Evolutionary conservation across 2,329 filamentous ascomycete genomes (phyloP).

Genomic region (Lecanicillium sp.): DNA sequence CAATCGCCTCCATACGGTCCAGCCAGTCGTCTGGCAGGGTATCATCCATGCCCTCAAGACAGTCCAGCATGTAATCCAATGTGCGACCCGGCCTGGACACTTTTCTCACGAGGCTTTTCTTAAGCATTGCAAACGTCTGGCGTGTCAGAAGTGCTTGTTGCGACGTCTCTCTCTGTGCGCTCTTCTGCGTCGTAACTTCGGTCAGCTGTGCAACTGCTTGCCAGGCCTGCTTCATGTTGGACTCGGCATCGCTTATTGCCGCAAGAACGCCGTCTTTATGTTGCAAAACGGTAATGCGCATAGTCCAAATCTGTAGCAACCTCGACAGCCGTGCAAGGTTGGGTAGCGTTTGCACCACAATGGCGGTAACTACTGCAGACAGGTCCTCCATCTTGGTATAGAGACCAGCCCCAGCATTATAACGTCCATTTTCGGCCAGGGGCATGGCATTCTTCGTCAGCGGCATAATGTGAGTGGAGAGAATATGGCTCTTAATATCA

Average conservation of each 20-base stretch:
- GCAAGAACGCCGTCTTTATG: constrained; percentile 62
- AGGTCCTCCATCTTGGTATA: constrained; percentile 79
- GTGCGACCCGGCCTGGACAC: constrained; percentile 62
- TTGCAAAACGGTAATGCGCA: constrained; percentile 65
- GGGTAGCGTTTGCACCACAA: constrained; percentile 81
- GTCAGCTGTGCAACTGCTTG: constrained; percentile 39
- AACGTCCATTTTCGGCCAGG: constrained; percentile 20
- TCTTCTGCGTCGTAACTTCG: constrained; percentile 12
- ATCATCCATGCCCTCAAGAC: constrained; percentile 74
- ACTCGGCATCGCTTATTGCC: constrained; percentile 57
- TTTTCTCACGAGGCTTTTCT: constrained; percentile 55
- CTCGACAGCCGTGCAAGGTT: constrained; percentile 65
- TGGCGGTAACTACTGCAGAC: constrained; percentile 82
- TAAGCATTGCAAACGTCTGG: constrained; percentile 49
- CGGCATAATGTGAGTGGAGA: constrained; percentile 69
- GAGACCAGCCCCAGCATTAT: constrained; percentile 35
- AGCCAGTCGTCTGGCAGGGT: constrained; percentile 83
- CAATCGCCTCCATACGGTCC: constrained; percentile 72
- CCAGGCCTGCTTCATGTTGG: constrained; percentile 60
- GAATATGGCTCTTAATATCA: constrained; percentile 80
- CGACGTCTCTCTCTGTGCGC: constrained; percentile 10
- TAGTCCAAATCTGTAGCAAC: constrained; percentile 69
- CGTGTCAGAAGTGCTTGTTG: constrained; percentile 21
- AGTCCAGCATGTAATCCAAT: constrained; percentile 80
- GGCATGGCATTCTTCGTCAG: constrained; percentile 29